Conservation (phyloP, 345 rosid species). For the Trapa incisa region DNA sequence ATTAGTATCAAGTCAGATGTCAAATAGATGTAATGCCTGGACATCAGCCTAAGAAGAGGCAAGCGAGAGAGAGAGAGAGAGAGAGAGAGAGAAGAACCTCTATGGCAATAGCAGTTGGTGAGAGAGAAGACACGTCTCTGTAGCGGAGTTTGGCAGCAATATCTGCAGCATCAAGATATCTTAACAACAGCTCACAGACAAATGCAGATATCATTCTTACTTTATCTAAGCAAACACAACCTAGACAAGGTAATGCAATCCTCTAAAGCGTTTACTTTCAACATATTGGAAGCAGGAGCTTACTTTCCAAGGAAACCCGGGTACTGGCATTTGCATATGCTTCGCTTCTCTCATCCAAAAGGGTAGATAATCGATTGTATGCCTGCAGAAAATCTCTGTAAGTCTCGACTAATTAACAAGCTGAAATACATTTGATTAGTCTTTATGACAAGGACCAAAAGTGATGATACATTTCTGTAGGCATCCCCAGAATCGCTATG, state of each 20-base stretch:
- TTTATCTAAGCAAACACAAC: neutral
- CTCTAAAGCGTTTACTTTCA: neutral
- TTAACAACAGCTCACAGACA: neutral
- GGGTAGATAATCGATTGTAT: constrained; percentile 53
- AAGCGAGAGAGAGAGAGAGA: neutral
- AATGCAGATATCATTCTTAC: neutral
- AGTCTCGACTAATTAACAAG: neutral
- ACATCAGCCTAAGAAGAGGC: constrained; percentile 11
- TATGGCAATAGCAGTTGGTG: constrained; percentile 66
- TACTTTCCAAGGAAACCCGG: constrained; percentile 78
- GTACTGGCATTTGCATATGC: constrained; percentile 63
- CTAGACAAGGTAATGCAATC: too few species aligned
- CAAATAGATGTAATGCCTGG: constrained; percentile 4
- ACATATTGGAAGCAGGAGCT: constrained; percentile 1
- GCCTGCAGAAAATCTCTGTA: constrained; percentile 31
- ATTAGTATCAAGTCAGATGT: neutral
- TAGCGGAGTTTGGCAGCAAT: constrained; percentile 66
- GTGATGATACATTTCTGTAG: constrained; percentile 43
- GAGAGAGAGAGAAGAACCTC: constrained; percentile 32
- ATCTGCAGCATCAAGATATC: constrained; percentile 24
- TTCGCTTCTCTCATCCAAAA: constrained; percentile 58
- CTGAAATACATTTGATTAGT: neutral
- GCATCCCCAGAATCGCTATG: constrained; percentile 68
- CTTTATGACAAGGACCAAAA: neutral
- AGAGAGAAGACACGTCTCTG: constrained; percentile 44